These are phyloP conservation scores for Linum lewisii DNA, from an alignment of 345 rosid genomes.

Conservation along the genomic window DNA sequence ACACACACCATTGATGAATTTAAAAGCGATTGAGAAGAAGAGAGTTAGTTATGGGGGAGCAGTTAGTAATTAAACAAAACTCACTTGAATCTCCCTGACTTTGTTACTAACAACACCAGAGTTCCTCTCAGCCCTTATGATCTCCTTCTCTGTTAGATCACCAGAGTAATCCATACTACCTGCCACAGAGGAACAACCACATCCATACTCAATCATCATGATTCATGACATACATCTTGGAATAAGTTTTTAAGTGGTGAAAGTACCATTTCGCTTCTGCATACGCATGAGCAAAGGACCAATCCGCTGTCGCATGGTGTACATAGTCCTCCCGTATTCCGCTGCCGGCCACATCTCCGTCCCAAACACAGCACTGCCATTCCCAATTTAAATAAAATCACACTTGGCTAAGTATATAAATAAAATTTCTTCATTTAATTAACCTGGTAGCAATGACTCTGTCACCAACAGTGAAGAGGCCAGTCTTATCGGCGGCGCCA, in stretches of 20 bases:
- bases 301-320: slow-evolving; percentile 83
- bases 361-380: slow-evolving; percentile 97
- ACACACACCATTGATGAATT: background rate
- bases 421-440: no score
- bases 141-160: slow-evolving; percentile 80
- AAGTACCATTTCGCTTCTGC: slow-evolving; percentile 76
- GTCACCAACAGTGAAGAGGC: slow-evolving; percentile 72
- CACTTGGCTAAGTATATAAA: no score
- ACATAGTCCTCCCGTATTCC: slow-evolving; percentile 96
- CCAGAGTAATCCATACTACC: slow-evolving; percentile 62
- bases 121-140: slow-evolving; percentile 92
- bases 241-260: background rate
- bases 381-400: background rate
- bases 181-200: slow-evolving; percentile 16
- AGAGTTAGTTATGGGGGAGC: background rate
- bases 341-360: slow-evolving; percentile 99
- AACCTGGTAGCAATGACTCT: slow-evolving; percentile 94
- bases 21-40: background rate
- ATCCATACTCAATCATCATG: slow-evolving; percentile 1
- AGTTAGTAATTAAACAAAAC: slow-evolving; percentile 4
- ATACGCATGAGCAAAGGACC: slow-evolving; percentile 88
- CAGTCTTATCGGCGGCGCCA: slow-evolving; percentile 73
- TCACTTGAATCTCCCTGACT: slow-evolving; percentile 89
- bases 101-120: slow-evolving; percentile 70
- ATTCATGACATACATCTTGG: background rate